Conservation (phyloP, 2,329 filamentous ascomycete species). For the Venturia oleaginea region DNA sequence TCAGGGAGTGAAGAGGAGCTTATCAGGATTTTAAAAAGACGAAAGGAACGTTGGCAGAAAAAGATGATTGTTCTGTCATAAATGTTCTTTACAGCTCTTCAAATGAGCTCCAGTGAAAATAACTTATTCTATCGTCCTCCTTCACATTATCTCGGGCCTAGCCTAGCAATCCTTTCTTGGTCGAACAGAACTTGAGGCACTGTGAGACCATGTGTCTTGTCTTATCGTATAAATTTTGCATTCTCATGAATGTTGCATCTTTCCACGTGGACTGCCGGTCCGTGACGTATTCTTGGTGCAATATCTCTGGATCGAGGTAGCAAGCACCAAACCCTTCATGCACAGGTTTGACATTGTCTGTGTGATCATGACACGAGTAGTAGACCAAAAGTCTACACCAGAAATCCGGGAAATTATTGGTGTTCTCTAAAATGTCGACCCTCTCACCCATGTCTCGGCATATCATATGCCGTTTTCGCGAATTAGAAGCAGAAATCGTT, state of each 20-base stretch:
- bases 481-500: neutral
- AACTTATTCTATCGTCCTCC: neutral
- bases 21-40: too few species aligned
- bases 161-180: neutral
- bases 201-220: neutral
- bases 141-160: neutral
- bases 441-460: neutral
- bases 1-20: too few species aligned
- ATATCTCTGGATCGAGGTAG: neutral
- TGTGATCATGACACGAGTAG: neutral
- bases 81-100: neutral
- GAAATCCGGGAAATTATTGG: neutral
- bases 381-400: slow-evolving; percentile 6
- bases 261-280: neutral
- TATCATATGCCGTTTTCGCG: neutral
- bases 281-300: neutral
- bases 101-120: slow-evolving; percentile 1
- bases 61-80: too few species aligned
- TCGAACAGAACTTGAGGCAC: neutral
- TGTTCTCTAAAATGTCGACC: neutral
- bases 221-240: neutral
- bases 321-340: neutral
- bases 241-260: neutral
- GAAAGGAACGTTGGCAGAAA: too few species aligned
- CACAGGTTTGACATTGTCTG: neutral